Percentiles rank a stretch among this genome's conserved stretches.
These are phyloP conservation scores for Bisporella sp. DNA, from an alignment of 2,329 filamentous ascomycete genomes.

Conservation along the genomic window DNA sequence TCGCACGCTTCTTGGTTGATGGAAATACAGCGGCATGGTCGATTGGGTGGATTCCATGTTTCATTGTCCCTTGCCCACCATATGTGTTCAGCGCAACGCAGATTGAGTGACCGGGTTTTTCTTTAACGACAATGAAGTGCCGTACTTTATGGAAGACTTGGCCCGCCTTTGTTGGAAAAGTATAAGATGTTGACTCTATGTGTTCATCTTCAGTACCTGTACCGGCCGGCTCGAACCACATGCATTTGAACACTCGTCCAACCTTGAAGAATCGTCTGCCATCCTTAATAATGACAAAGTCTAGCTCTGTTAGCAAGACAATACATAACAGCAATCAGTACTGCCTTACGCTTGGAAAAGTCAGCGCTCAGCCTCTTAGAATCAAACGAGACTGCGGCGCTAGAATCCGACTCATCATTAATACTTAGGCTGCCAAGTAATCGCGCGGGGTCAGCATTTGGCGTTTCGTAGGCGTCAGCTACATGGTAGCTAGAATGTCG, in stretches of 20 bases:
- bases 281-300: neutral
- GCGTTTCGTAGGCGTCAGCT: too few species aligned
- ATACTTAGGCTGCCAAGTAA: too few species aligned
- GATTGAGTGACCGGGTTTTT: conserved; percentile 2
- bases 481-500: too few species aligned
- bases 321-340: too few species aligned
- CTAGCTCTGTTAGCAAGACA: too few species aligned
- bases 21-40: conserved; percentile 11
- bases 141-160: conserved; percentile 4
- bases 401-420: too few species aligned
- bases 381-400: too few species aligned
- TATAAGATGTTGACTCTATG: neutral
- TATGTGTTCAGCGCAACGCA: conserved; percentile 18
- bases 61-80: conserved; percentile 4
- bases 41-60: conserved; percentile 6
- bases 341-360: too few species aligned
- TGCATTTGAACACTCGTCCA: conserved; percentile 9
- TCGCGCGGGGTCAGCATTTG: too few species aligned
- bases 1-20: neutral
- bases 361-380: too few species aligned
- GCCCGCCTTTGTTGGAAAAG: neutral
- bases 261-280: conserved; percentile 7
- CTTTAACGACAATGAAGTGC: conserved; percentile 10
- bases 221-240: conserved; percentile 12
- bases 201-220: neutral